A percentile compares a stretch with the other conserved stretches of the same genome.
Conservation (phyloP, 306 rosid species). For the Erythrophleum fordii region DNA sequence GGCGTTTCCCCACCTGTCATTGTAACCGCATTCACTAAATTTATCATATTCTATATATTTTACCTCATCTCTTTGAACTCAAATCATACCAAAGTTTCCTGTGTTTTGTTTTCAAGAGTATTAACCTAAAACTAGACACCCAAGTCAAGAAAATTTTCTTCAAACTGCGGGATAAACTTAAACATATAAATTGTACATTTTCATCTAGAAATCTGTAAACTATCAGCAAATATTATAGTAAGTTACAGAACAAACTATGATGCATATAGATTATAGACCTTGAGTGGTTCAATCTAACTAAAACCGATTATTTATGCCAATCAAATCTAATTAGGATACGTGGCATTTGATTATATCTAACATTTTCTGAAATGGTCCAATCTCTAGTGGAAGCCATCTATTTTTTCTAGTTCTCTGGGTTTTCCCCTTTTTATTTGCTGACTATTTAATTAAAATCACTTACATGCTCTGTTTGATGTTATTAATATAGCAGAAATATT, state of each 20-base stretch:
- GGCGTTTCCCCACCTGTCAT: slow-evolving; percentile 22
- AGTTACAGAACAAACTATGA: not conserved
- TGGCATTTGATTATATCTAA: too few relatives aligned
- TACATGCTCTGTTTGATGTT: not conserved
- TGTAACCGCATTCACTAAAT: not conserved
- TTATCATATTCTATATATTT: not conserved
- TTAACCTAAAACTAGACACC: not conserved
- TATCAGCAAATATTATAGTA: not conserved
- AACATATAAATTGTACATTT: too few relatives aligned
- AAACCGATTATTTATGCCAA: too few relatives aligned
- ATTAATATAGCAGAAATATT: not conserved
- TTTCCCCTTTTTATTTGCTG: not conserved
- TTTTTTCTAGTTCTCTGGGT: too few relatives aligned
- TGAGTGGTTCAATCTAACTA: too few relatives aligned
- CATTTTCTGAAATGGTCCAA: too few relatives aligned
- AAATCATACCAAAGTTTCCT: not conserved
- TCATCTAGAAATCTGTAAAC: not conserved
- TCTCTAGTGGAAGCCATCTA: too few relatives aligned
- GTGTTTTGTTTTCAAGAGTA: not conserved
- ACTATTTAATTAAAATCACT: too few relatives aligned
- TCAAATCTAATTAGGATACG: too few relatives aligned
- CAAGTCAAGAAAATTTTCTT: not conserved
- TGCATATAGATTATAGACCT: not conserved
- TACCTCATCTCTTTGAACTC: not conserved
- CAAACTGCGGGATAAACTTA: not conserved